These are phyloP conservation scores for Penicillium sp. DNA, from an alignment of 2,329 filamentous ascomycete species.

Conservation along the genomic window DNA sequence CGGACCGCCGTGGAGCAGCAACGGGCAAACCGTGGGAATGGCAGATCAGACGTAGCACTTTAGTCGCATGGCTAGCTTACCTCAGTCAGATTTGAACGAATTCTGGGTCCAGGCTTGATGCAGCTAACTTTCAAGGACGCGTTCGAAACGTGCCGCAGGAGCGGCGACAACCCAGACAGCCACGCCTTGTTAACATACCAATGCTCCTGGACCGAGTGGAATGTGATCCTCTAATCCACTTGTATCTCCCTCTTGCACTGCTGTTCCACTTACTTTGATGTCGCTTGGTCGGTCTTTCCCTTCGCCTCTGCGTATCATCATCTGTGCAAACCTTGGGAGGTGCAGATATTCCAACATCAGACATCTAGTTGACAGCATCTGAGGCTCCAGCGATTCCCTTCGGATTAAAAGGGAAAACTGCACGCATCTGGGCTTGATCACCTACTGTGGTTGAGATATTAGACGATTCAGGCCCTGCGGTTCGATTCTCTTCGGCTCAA, in stretches of 20 bases:
- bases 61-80: not conserved
- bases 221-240: slow-evolving; percentile 19
- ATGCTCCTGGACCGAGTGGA: slow-evolving; percentile 21
- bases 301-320: not conserved
- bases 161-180: slow-evolving; percentile 17
- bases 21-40: slow-evolving; percentile 21
- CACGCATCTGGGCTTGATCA: not conserved
- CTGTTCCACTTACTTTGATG: slow-evolving; percentile 1
- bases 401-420: not conserved
- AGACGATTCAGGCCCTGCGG: not conserved
- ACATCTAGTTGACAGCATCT: not conserved
- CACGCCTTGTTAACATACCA: slow-evolving; percentile 29
- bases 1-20: slow-evolving; percentile 12
- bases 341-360: not conserved
- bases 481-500: not conserved
- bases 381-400: not conserved
- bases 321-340: not conserved
- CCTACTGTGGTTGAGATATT: not conserved
- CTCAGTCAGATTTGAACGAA: not conserved
- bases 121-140: slow-evolving; percentile 1
- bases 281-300: not conserved
- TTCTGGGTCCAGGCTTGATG: slow-evolving; percentile 7
- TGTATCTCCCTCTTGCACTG: slow-evolving; percentile 1
- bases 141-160: slow-evolving; percentile 6
- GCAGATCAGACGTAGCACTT: slow-evolving; percentile 17